Base-by-base conservation (phyloP, 495 filamentous ascomycete species). In the Xylaria venustula region DNA sequence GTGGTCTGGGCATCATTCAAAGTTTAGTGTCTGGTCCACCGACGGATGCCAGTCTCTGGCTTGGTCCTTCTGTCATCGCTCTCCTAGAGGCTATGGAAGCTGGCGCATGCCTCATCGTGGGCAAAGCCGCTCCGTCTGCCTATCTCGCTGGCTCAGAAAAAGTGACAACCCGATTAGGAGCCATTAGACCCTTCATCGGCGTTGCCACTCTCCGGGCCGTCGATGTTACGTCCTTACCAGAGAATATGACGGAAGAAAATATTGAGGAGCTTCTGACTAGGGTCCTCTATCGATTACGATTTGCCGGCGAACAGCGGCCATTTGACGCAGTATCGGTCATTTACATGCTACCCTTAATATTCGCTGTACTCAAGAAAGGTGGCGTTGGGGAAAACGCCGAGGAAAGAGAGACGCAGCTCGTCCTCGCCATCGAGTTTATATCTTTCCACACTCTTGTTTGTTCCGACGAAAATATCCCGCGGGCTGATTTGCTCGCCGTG, bases 341-440 rank as follows among this genome's bases (percentile, higher is more conserved):
- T 51, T 98, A 97, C 66, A 83, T 94, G 32, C 80, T 98, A 7
- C 91, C 95, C 0, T 79, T 98, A 40, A 73, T 96, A 7, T 86
- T 92, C 54, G 63, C 88, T 14, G 80, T 97, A 37, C 79, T 98
- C 40, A 78, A 80, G 59, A 85, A 87, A 36, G 91, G 91, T 23
- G 92, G 93, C 2, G 86, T 96, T 56, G 90, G 89, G 5, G 77
- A 82, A 49, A 77, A 75, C 12, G 78, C 83, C 7, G 92, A 95
- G 60, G 91, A 95, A 41, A 87, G 85, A 26, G 94, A 97, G 67
- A 84, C 89, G 49, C 94, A 98, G 70, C 77, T 97, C 26, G 82
- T 97, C 12, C 84, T 98, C 53, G 91, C 90, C 28, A 76, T 98
- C n/a, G 94, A 98, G 70, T 88, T 96, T 63, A 69, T 98, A 15